Conservation (phyloP, 2,329 filamentous ascomycete species). For the Aspergillus luchuensis region DNA sequence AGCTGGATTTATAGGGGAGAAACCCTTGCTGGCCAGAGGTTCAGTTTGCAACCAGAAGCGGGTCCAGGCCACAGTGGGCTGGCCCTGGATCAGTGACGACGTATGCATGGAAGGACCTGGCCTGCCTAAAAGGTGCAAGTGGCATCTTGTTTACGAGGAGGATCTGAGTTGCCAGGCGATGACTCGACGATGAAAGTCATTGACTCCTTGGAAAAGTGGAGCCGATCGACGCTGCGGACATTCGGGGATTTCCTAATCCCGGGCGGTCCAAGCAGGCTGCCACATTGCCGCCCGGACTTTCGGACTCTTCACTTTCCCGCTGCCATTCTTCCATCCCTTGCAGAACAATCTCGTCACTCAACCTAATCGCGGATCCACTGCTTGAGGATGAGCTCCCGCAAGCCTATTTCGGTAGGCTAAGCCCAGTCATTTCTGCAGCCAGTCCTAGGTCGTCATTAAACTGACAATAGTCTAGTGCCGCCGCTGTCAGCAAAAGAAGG, state of each 20-base stretch:
- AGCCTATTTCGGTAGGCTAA: conserved; percentile 14
- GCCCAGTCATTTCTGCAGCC: background rate
- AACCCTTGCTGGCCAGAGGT: background rate
- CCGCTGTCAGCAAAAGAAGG: conserved; percentile 23
- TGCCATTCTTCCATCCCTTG: too few relatives aligned
- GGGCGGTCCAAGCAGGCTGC: background rate
- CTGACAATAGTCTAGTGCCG: conserved; percentile 15
- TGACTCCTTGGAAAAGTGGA: background rate
- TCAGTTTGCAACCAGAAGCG: background rate
- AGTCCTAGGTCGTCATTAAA: background rate
- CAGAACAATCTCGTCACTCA: background rate
- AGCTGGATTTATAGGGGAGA: background rate
- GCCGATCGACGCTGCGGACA: background rate
- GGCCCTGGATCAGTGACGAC: background rate
- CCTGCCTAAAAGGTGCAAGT: background rate
- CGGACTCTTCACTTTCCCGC: conserved; percentile 1
- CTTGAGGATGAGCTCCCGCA: background rate
- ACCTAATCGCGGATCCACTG: background rate
- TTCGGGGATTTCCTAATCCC: background rate
- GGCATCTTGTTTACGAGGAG: background rate
- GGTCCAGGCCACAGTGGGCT: background rate
- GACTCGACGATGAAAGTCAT: too few relatives aligned
- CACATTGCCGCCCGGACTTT: conserved; percentile 3
- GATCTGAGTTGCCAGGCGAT: too few relatives aligned
- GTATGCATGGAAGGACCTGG: background rate